Conservation (phyloP, 192 early-diverging fungal species). For the Coemansia sp. region DNA sequence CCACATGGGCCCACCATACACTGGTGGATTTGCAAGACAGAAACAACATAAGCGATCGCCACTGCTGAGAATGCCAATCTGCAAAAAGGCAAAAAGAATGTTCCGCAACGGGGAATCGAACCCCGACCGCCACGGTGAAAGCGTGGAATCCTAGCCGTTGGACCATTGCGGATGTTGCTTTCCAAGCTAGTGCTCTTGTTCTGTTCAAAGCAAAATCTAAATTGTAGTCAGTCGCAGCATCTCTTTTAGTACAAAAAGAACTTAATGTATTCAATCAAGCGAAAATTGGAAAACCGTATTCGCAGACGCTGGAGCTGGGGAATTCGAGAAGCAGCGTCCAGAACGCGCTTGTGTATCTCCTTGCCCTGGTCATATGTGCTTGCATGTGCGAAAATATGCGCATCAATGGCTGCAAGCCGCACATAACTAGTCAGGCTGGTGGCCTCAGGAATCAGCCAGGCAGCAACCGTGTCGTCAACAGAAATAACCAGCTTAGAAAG, state of each 20-base stretch:
- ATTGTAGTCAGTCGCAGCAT: not conserved
- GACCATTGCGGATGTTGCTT: slow-evolving; percentile 65
- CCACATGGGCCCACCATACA: no score
- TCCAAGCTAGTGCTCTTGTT: not conserved
- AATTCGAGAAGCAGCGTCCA: not conserved
- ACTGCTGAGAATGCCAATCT: not conserved
- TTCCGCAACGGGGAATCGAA: slow-evolving; percentile 82
- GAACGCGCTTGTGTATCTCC: slow-evolving; percentile 8
- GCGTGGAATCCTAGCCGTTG: slow-evolving; percentile 81
- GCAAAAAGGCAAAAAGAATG: slow-evolving; percentile 24
- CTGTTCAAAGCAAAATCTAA: not conserved
- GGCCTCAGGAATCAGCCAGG: slow-evolving; percentile 18
- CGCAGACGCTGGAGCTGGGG: slow-evolving; percentile 8
- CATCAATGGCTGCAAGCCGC: slow-evolving; percentile 13
- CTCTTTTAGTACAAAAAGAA: not conserved
- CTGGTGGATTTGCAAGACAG: not conserved
- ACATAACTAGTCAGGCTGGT: slow-evolving; percentile 1
- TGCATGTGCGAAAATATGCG: slow-evolving; percentile 16
- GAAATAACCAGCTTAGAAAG: slow-evolving; percentile 16
- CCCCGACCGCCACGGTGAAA: slow-evolving; percentile 83
- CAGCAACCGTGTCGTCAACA: slow-evolving; percentile 3
- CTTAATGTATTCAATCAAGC: slow-evolving; percentile 1
- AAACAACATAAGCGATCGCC: slow-evolving; percentile 9
- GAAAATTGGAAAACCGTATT: slow-evolving; percentile 17
- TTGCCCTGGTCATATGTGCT: not conserved